Evolutionary conservation across 352 stramenopile species (phyloP).

Genomic region (Globisporangium paroecandrum): DNA sequence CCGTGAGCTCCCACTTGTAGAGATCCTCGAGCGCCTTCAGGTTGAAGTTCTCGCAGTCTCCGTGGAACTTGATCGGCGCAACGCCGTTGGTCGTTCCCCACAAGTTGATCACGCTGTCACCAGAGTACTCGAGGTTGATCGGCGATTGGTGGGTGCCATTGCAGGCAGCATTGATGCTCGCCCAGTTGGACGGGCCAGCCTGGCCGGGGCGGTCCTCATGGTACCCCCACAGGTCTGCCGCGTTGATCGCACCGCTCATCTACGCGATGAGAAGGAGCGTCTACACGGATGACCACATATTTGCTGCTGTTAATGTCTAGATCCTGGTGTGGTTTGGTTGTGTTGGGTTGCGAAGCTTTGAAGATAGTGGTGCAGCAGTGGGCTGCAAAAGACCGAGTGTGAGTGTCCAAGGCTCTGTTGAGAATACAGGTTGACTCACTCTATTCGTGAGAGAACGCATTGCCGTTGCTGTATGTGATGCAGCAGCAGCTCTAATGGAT

Average conservation of each 20-base stretch:
- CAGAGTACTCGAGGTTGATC: conserved; percentile 43
- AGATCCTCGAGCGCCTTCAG: conserved; percentile 58
- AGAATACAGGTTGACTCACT: not conserved
- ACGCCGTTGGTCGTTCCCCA: conserved; percentile 34
- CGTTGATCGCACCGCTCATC: conserved; percentile 20
- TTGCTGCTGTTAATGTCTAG: not conserved
- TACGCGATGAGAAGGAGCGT: conserved; percentile 23
- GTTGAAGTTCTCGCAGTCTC: conserved; percentile 49
- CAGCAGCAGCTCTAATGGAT: not conserved
- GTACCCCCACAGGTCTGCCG: conserved; percentile 46
- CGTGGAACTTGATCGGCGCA: conserved; percentile 45
- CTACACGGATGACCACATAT: conserved; percentile 3
- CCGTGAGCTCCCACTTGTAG: conserved; percentile 57
- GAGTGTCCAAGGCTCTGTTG: not conserved
- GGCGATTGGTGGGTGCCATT: conserved; percentile 49
- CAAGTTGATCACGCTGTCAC: conserved; percentile 34
- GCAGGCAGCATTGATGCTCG: conserved; percentile 30
- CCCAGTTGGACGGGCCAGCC: conserved; percentile 43
- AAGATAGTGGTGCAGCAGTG: no score
- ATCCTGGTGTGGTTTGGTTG: not conserved
- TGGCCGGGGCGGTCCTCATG: conserved; percentile 31
- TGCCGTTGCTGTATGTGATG: not conserved
- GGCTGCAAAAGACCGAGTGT: not conserved
- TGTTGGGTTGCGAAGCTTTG: not conserved
- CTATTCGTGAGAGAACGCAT: not conserved